These are phyloP conservation scores for Mucor plumbeus DNA, from an alignment of 371 early-diverging fungal species.

Conservation along the genomic window DNA sequence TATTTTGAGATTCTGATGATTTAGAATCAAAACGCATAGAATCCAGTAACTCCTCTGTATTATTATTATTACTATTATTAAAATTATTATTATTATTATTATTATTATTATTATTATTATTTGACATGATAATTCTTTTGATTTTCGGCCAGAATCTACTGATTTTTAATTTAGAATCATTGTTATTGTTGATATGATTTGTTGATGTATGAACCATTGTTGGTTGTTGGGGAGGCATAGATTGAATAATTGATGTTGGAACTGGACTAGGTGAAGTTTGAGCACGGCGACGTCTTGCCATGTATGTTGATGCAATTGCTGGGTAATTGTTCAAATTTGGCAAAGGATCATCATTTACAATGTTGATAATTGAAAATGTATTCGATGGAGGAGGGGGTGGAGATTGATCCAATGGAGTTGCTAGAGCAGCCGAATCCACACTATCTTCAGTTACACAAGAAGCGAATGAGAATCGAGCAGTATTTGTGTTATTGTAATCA, in stretches of 20 bases:
- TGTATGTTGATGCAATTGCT: constrained; percentile 22
- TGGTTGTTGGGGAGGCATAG: constrained; percentile 13
- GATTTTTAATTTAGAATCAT: not conserved
- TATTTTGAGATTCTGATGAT: constrained; percentile 6
- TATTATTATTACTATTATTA: constrained; percentile 4
- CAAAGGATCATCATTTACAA: constrained; percentile 38
- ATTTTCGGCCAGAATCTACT: constrained; percentile 39
- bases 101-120: constrained; percentile 6
- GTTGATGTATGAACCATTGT: not conserved
- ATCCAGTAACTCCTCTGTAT: constrained; percentile 15
- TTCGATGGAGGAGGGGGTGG: constrained; percentile 34
- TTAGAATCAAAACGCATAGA: constrained; percentile 18
- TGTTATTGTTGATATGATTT: not conserved
- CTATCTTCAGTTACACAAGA: constrained; percentile 49
- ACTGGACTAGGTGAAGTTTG: constrained; percentile 19
- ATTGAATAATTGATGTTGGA: constrained; percentile 10
- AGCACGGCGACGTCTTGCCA: constrained; percentile 22
- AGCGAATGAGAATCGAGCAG: constrained; percentile 35
- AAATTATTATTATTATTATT: constrained; percentile 5
- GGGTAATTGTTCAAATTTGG: constrained; percentile 31
- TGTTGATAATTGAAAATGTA: constrained; percentile 38
- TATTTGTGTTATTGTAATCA: constrained; percentile 9
- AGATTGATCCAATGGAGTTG: constrained; percentile 47
- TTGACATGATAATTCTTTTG: constrained; percentile 31
- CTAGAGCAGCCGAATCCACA: constrained; percentile 33